Conservation (phyloP, 2,329 filamentous ascomycete genomes). For the Epichloe sp. region DNA sequence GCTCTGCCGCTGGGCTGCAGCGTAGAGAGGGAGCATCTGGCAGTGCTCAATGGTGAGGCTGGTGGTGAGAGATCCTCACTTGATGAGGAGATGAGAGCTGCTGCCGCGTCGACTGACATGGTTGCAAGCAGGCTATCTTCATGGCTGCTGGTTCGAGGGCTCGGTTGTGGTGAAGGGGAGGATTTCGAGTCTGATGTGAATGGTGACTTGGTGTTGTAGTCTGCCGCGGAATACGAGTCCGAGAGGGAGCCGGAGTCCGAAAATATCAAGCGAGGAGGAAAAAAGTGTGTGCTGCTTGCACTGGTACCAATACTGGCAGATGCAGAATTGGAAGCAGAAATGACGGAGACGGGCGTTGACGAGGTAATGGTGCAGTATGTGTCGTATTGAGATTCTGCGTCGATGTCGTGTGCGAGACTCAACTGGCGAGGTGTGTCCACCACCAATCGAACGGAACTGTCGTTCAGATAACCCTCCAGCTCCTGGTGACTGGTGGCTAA, state of each 20-base stretch:
- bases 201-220: neutral
- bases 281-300: neutral
- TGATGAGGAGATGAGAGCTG: constrained; percentile 5
- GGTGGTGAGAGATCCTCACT: neutral
- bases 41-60: neutral
- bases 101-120: constrained; percentile 7
- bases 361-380: neutral
- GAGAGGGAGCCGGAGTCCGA: neutral
- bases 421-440: neutral
- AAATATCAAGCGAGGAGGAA: neutral
- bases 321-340: neutral
- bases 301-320: neutral
- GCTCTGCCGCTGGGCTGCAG: neutral
- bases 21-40: neutral
- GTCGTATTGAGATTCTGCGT: constrained; percentile 4
- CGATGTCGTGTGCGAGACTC: constrained; percentile 2
- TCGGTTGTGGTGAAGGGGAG: neutral
- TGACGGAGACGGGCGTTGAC: neutral
- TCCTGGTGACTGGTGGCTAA: constrained; percentile 7
- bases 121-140: constrained; percentile 5
- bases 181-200: neutral
- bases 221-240: neutral
- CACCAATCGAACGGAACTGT: neutral
- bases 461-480: constrained; percentile 7
- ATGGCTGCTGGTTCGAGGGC: constrained; percentile 4